phyloP scores from a whole-genome alignment of 2,329 filamentous ascomycete genomes.

The Lachnellula willkommii region DNA sequence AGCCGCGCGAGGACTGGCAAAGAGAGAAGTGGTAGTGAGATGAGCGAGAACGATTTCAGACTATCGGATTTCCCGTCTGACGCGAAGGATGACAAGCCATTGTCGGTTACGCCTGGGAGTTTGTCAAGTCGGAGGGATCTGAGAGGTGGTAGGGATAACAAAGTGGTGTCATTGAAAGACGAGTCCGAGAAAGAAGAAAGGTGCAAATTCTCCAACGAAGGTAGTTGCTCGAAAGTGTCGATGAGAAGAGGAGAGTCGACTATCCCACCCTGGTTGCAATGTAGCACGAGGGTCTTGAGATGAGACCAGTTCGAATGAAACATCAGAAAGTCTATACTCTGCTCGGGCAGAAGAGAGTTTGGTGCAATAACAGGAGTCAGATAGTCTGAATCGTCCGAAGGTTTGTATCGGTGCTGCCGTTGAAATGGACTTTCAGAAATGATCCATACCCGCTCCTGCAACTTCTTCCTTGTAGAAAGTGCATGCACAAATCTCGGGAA shows the following conservation, averaged over 20 bases:
- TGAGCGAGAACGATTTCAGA: constrained; percentile 48
- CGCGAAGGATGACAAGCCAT: constrained; percentile 53
- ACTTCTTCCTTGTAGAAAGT: constrained; percentile 49
- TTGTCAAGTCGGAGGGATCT: constrained; percentile 51
- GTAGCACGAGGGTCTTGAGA: constrained; percentile 52
- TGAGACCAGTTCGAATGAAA: constrained; percentile 51
- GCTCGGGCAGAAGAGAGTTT: constrained; percentile 37
- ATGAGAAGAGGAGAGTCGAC: constrained; percentile 48
- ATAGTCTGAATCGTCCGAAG: constrained; percentile 19
- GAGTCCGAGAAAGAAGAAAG: constrained; percentile 51
- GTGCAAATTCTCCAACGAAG: constrained; percentile 53
- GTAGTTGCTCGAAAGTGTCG: constrained; percentile 45
- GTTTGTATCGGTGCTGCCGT: constrained; percentile 33
- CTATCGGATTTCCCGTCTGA: constrained; percentile 42
- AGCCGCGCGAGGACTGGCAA: constrained; percentile 54
- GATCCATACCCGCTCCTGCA: constrained; percentile 57
- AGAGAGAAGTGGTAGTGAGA: constrained; percentile 51
- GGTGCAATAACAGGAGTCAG: constrained; percentile 28
- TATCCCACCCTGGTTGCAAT: constrained; percentile 52
- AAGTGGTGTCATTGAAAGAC: constrained; percentile 52
- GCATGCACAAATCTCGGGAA: constrained; percentile 55
- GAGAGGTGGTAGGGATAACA: constrained; percentile 51
- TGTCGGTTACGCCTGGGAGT: constrained; percentile 50
- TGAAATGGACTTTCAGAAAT: constrained; percentile 32
- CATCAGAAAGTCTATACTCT: constrained; percentile 43